Evolutionary conservation across 495 filamentous ascomycete species (phyloP).

Genomic region (Talaromyces trachyspermus): DNA sequence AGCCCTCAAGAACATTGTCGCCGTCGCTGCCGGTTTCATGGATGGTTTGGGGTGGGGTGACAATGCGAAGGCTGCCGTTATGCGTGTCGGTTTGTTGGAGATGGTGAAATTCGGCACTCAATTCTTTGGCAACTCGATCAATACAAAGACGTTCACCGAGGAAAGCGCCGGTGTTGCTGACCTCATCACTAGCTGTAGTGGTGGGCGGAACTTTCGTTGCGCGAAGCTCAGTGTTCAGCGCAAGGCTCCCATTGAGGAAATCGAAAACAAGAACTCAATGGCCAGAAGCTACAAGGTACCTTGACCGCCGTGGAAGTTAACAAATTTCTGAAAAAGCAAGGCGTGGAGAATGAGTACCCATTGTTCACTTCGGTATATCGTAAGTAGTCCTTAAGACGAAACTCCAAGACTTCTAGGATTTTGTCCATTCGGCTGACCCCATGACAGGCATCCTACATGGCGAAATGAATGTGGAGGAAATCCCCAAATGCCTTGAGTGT

Average conservation of each 20-base stretch:
- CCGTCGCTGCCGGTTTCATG: slow-evolving; percentile 89
- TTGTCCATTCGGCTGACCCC: neutral
- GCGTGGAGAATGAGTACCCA: slow-evolving; percentile 76
- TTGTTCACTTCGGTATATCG: slow-evolving; percentile 79
- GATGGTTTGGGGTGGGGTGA: slow-evolving; percentile 95
- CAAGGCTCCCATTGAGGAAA: slow-evolving; percentile 70
- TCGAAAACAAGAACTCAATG: slow-evolving; percentile 89
- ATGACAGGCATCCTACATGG: slow-evolving; percentile 35
- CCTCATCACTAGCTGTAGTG: slow-evolving; percentile 86
- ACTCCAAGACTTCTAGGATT: slow-evolving; percentile 12
- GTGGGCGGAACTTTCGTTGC: slow-evolving; percentile 89
- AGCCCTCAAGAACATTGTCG: slow-evolving; percentile 96
- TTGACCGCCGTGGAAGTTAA: slow-evolving; percentile 87
- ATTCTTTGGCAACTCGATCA: slow-evolving; percentile 79
- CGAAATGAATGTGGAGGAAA: slow-evolving; percentile 33
- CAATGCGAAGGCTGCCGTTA: slow-evolving; percentile 94
- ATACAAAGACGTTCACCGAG: slow-evolving; percentile 82
- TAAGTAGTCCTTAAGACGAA: slow-evolving; percentile 22
- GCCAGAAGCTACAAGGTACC: slow-evolving; percentile 94
- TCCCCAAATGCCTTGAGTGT: slow-evolving; percentile 20
- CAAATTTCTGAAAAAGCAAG: slow-evolving; percentile 70
- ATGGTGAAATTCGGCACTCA: slow-evolving; percentile 90
- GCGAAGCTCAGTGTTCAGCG: slow-evolving; percentile 82
- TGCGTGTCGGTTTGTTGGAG: slow-evolving; percentile 90
- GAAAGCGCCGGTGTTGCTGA: slow-evolving; percentile 96